These are phyloP conservation scores for Jacaranda copaia DNA, from an alignment of 257 asterid genomes.

Conservation along the genomic window DNA sequence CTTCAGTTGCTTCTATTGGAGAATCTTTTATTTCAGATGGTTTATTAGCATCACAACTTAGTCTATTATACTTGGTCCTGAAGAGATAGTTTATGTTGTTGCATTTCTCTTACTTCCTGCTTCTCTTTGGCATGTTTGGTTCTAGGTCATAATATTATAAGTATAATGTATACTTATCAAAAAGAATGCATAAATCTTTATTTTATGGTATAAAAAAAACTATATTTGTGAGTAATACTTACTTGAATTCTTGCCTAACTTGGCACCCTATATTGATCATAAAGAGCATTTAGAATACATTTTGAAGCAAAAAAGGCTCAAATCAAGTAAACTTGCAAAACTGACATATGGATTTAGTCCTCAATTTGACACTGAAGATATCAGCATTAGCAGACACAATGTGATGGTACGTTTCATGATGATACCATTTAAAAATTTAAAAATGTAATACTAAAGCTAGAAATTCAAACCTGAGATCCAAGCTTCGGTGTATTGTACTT, in stretches of 20 bases:
- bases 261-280: conserved; percentile 53
- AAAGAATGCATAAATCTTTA: neutral
- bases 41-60: conserved; percentile 79
- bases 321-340: conserved; percentile 21
- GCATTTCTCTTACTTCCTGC: conserved; percentile 89
- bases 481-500: conserved; percentile 84
- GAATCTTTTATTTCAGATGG: conserved; percentile 59
- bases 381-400: neutral
- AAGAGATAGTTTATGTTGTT: conserved; percentile 81
- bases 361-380: neutral
- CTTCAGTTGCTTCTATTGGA: conserved; percentile 55
- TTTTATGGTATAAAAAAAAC: too few relatives aligned
- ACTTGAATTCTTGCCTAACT: conserved; percentile 63
- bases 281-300: conserved; percentile 1
- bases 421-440: neutral
- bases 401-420: too few relatives aligned
- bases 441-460: neutral
- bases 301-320: neutral
- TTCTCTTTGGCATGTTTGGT: conserved; percentile 77
- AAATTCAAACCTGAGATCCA: conserved; percentile 68
- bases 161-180: conserved; percentile 2
- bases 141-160: conserved; percentile 36
- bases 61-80: conserved; percentile 82
- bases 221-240: conserved; percentile 38
- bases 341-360: neutral